phyloP scores from a whole-genome alignment of 2,329 filamentous ascomycete species.

The Ramularia endophylla region DNA sequence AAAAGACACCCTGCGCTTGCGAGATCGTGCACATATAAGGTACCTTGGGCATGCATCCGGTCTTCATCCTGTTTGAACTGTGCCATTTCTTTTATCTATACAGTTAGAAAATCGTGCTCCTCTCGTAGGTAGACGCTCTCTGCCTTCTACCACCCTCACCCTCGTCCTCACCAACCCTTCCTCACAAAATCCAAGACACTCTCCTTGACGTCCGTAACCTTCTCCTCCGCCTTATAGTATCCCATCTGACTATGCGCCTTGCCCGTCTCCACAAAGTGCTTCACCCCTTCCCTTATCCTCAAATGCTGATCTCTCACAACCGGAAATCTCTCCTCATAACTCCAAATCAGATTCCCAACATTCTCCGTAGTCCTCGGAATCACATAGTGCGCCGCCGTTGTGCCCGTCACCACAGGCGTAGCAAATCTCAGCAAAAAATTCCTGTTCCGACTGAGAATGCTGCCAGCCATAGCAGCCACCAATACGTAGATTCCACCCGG shows the following conservation, averaged over 20 bases:
- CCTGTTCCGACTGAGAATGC: constrained; percentile 82
- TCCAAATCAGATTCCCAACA: constrained; percentile 78
- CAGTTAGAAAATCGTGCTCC: too few species aligned
- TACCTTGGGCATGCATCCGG: too few species aligned
- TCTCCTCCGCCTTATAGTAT: constrained; percentile 69
- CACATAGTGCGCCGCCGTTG: constrained; percentile 76
- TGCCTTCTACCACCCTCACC: not conserved
- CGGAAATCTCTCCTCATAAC: constrained; percentile 86
- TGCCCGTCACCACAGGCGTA: constrained; percentile 71
- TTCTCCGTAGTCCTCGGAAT: constrained; percentile 88
- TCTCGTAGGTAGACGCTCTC: not conserved
- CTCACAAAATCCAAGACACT: constrained; percentile 82
- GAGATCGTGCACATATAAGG: too few species aligned
- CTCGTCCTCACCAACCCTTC: constrained; percentile 60
- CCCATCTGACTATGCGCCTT: constrained; percentile 67
- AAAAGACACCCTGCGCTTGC: too few species aligned
- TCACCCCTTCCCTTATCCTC: constrained; percentile 60
- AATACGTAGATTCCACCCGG: constrained; percentile 89
- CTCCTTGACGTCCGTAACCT: constrained; percentile 69
- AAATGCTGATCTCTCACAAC: constrained; percentile 76
- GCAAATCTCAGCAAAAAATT: constrained; percentile 74
- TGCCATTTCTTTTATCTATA: too few species aligned
- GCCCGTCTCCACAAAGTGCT: constrained; percentile 66
- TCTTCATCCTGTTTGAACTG: too few species aligned
- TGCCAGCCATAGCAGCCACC: constrained; percentile 90